A percentile compares a stretch with the other conserved stretches of the same genome.
phyloP scores from a whole-genome alignment of 2,329 filamentous ascomycete species.

The Verruconis gallopava region DNA sequence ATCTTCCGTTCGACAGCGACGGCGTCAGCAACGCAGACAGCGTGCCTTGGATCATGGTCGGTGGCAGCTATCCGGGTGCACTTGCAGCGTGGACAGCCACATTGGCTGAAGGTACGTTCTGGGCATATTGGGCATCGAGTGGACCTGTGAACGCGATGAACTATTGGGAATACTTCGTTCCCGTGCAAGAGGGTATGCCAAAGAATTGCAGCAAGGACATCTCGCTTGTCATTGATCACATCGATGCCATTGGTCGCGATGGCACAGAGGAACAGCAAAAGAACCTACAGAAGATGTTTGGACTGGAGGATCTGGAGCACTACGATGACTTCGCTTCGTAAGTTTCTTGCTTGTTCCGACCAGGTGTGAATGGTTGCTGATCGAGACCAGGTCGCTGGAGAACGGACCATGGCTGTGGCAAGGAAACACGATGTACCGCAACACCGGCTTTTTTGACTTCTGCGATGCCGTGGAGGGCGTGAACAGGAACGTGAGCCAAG shows the following conservation, averaged over 20 bases:
- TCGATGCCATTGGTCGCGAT: slow-evolving; percentile 24
- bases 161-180: slow-evolving; percentile 46
- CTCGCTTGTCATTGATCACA: slow-evolving; percentile 37
- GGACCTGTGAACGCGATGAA: slow-evolving; percentile 43
- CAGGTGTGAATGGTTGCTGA: not conserved
- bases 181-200: slow-evolving; percentile 45
- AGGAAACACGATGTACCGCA: slow-evolving; percentile 34
- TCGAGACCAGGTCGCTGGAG: slow-evolving; percentile 30
- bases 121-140: slow-evolving; percentile 46
- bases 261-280: slow-evolving; percentile 21
- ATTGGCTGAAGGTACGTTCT: slow-evolving; percentile 42
- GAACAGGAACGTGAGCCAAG: not conserved
- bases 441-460: slow-evolving; percentile 32
- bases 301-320: slow-evolving; percentile 36
- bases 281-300: slow-evolving; percentile 40
- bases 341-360: slow-evolving; percentile 9
- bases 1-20: slow-evolving; percentile 40
- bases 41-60: slow-evolving; percentile 44
- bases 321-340: slow-evolving; percentile 40
- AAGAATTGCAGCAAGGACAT: slow-evolving; percentile 44
- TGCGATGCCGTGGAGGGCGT: slow-evolving; percentile 27
- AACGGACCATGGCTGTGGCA: slow-evolving; percentile 49
- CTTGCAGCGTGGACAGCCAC: slow-evolving; percentile 43
- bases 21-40: slow-evolving; percentile 36
- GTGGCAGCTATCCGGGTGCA: slow-evolving; percentile 45